Percentiles rank a stretch among this genome's conserved stretches.
Conservation (phyloP, 164 flowering plant species). For the Cinnamomum micranthum region DNA sequence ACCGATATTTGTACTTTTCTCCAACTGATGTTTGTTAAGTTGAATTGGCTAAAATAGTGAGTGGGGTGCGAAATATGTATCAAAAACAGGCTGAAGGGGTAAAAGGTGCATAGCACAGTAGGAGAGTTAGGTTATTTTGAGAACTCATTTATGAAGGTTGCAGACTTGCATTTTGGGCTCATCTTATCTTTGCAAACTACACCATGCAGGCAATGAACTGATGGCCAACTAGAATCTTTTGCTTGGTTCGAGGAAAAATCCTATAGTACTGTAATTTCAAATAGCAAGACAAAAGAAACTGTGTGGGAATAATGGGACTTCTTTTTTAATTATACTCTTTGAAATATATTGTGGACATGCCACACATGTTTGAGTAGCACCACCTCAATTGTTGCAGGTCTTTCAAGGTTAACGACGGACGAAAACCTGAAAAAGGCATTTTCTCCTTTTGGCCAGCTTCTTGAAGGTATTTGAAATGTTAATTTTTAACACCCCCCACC, state of each 20-base stretch:
- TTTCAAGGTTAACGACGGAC: constrained; percentile 69
- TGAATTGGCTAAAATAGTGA: background rate
- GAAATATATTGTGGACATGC: background rate
- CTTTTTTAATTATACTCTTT: too few species aligned
- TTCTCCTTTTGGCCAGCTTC: constrained; percentile 65
- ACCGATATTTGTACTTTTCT: too few species aligned
- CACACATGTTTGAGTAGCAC: background rate
- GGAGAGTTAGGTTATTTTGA: too few species aligned
- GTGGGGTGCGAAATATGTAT: background rate
- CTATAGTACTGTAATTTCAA: background rate
- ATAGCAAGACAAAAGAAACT: background rate
- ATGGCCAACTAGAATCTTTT: too few species aligned
- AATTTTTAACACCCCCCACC: too few species aligned
- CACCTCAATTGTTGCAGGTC: constrained; percentile 42
- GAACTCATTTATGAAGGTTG: too few species aligned
- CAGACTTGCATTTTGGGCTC: too few species aligned
- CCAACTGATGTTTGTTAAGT: background rate
- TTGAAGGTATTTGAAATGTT: constrained; percentile 48
- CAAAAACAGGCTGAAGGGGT: too few species aligned
- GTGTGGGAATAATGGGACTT: background rate
- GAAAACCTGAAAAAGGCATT: constrained; percentile 74
- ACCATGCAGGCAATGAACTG: too few species aligned
- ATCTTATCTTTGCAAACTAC: too few species aligned
- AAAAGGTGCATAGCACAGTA: too few species aligned
- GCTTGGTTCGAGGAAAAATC: too few species aligned